These are phyloP conservation scores for Fusarium illudens DNA, from an alignment of 2,329 filamentous ascomycete species.

Conservation along the genomic window DNA sequence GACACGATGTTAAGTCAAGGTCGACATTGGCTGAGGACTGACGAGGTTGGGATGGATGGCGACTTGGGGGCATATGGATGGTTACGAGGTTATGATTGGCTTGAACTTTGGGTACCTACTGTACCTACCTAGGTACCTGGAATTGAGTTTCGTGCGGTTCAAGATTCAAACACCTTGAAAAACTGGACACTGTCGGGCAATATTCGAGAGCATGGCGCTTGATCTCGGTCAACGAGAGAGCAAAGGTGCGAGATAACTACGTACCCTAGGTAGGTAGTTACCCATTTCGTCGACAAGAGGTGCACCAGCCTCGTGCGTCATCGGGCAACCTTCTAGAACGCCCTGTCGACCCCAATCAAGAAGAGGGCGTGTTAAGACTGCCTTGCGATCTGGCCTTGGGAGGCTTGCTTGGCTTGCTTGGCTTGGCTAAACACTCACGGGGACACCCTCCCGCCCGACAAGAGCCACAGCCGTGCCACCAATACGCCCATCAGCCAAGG, in stretches of 20 bases:
- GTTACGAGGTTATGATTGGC: conserved; percentile 27
- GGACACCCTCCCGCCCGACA: background rate
- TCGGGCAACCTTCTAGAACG: background rate
- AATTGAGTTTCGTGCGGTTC: conserved; percentile 1
- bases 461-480: background rate
- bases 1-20: background rate
- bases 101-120: background rate
- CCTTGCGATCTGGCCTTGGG: conserved; percentile 1
- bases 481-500: conserved; percentile 6
- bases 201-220: background rate
- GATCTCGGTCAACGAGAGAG: background rate
- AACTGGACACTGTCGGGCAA: background rate
- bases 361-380: background rate
- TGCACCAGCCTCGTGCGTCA: background rate
- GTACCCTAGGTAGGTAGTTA: no score
- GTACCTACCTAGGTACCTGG: no score
- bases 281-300: background rate
- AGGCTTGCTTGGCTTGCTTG: background rate
- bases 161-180: conserved; percentile 13
- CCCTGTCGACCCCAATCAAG: background rate
- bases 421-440: background rate
- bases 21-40: background rate
- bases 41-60: background rate
- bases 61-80: conserved; percentile 9
- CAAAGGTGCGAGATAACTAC: background rate